These are phyloP conservation scores for Tilletia setariae DNA, from an alignment of 1,284 basidiomycete species.

Conservation along the genomic window DNA sequence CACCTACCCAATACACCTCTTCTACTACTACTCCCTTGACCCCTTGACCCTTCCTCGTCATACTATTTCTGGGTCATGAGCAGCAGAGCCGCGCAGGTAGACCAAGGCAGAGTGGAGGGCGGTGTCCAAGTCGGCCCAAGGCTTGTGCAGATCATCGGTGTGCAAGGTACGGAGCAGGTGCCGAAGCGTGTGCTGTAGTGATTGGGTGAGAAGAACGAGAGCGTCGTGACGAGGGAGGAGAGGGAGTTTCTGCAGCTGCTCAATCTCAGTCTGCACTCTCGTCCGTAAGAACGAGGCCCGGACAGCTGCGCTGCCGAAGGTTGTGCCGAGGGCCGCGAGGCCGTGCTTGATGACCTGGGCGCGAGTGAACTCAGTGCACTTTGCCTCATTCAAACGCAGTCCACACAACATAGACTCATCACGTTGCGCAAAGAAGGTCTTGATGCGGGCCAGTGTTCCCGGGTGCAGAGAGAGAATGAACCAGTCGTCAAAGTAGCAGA, in stretches of 20 bases:
- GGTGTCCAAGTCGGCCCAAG: background rate
- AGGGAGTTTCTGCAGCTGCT: background rate
- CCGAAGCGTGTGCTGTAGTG: background rate
- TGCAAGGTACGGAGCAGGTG: background rate
- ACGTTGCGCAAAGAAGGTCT: background rate
- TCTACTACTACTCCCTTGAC: too few relatives aligned
- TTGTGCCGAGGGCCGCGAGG: background rate
- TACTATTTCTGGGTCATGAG: background rate
- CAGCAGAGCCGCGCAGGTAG: background rate
- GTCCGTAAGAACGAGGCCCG: background rate
- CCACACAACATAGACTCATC: background rate
- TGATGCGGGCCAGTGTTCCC: background rate
- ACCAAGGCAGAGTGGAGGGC: background rate
- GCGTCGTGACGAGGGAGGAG: background rate
- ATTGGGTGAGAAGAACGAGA: background rate
- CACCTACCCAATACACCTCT: too few relatives aligned
- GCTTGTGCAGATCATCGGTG: background rate
- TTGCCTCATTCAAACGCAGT: background rate
- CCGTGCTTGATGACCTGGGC: background rate
- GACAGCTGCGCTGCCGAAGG: background rate
- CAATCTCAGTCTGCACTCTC: background rate
- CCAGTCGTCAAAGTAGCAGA: constrained; percentile 14
- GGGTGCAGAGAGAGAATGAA: background rate
- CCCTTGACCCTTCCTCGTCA: too few relatives aligned
- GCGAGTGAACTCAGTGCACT: background rate